phyloP scores from a whole-genome alignment of 1,284 basidiomycete species.

The Baeospora myosura region DNA sequence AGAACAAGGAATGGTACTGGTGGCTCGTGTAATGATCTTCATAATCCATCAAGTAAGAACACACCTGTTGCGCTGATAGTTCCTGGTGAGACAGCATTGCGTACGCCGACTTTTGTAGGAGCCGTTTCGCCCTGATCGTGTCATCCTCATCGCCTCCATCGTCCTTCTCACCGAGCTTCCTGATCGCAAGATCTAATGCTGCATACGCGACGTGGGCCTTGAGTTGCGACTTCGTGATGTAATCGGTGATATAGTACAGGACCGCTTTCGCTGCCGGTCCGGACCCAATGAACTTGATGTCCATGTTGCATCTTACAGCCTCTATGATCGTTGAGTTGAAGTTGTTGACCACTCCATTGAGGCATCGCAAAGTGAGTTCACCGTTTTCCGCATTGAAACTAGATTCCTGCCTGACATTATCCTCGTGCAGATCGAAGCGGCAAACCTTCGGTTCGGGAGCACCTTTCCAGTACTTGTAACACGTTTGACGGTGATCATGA shows the following conservation, averaged over 20 bases:
- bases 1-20: neutral
- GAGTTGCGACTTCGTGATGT: slow-evolving; percentile 20
- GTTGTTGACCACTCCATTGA: slow-evolving; percentile 5
- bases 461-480: neutral
- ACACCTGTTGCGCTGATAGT: neutral
- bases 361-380: neutral
- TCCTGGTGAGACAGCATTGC: slow-evolving; percentile 2
- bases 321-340: slow-evolving; percentile 3
- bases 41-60: slow-evolving; percentile 1
- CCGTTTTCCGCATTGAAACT: neutral
- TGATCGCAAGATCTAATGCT: slow-evolving; percentile 1
- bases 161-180: neutral
- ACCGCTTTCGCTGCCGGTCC: slow-evolving; percentile 22
- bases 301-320: slow-evolving; percentile 22
- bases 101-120: neutral
- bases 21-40: slow-evolving; percentile 5
- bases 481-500: slow-evolving; percentile 5
- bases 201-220: slow-evolving; percentile 4
- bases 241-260: slow-evolving; percentile 23
- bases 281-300: slow-evolving; percentile 25
- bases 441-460: no score
- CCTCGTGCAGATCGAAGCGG: slow-evolving; percentile 2
- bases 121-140: neutral
- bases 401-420: neutral
- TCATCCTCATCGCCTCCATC: neutral